Conservation (phyloP, 208 protist genomes). For the Strigomonas culicis region DNA sequence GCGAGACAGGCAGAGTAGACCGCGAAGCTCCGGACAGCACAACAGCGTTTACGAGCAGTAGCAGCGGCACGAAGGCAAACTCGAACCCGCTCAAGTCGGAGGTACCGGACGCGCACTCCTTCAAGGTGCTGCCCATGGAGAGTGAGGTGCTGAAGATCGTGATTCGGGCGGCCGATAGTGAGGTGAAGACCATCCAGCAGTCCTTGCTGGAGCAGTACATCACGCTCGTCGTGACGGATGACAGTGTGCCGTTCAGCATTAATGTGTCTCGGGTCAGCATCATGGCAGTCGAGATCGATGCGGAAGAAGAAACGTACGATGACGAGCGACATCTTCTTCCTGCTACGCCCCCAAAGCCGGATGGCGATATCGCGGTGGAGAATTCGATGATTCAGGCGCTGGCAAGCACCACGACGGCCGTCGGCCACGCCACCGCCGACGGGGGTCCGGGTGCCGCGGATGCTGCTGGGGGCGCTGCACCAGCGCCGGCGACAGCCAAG, state of each 20-base stretch:
- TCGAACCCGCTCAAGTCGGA: neutral
- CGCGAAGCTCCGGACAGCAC: neutral
- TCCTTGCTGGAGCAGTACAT: conserved; percentile 65
- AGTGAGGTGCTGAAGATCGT: neutral
- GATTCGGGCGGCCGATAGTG: conserved; percentile 1
- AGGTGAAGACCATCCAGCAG: conserved; percentile 20
- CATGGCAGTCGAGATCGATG: conserved; percentile 24
- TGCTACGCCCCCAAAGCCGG: neutral
- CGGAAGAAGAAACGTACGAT: conserved; percentile 5
- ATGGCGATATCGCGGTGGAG: neutral
- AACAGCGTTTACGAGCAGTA: conserved; percentile 3
- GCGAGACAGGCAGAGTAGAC: neutral
- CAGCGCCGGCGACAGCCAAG: neutral
- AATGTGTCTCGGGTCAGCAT: conserved; percentile 54
- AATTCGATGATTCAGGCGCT: neutral
- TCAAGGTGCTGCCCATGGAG: conserved; percentile 1
- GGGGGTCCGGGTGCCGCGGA: neutral
- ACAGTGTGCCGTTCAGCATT: conserved; percentile 64
- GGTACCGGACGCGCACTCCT: neutral
- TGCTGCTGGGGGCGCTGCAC: neutral
- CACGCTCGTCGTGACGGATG: conserved; percentile 63
- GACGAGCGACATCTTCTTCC: neutral
- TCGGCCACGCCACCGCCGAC: neutral
- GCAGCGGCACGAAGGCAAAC: conserved; percentile 1
- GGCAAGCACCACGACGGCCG: neutral